phyloP scores from a whole-genome alignment of 192 early-diverging fungal species.

The Coemansia sp. region DNA sequence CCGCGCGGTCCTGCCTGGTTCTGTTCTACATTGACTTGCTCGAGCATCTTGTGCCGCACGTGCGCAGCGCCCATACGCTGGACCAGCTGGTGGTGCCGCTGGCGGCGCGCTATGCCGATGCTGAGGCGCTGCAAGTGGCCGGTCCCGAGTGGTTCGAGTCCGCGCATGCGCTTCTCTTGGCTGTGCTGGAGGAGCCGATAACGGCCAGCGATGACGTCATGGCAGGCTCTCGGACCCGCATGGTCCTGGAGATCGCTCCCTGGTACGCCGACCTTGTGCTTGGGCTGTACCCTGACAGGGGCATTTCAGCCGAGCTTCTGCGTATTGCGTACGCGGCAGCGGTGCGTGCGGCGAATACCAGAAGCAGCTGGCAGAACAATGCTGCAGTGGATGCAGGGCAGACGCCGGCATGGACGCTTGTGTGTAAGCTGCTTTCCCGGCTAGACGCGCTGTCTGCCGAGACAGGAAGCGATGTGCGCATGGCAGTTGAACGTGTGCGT shows the following conservation, averaged over 20 bases:
- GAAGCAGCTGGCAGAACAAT: not conserved
- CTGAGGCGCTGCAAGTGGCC: not conserved
- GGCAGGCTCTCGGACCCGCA: not conserved
- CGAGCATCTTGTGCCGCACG: slow-evolving; percentile 31
- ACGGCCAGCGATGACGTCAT: no score
- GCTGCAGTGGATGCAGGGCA: not conserved
- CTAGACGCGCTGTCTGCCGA: slow-evolving; percentile 2
- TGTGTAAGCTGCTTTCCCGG: not conserved
- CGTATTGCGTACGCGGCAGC: slow-evolving; percentile 32
- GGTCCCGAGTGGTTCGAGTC: slow-evolving; percentile 45
- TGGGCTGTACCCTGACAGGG: slow-evolving; percentile 12
- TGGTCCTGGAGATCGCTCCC: slow-evolving; percentile 11
- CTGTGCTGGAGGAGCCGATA: slow-evolving; percentile 13
- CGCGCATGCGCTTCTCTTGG: slow-evolving; percentile 35
- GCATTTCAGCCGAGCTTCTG: slow-evolving; percentile 28
- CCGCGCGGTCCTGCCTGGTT: slow-evolving; percentile 8
- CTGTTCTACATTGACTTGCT: slow-evolving; percentile 46
- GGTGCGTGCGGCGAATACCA: slow-evolving; percentile 8
- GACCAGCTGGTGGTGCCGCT: slow-evolving; percentile 18
- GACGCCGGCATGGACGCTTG: slow-evolving; percentile 15
- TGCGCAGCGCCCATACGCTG: slow-evolving; percentile 4
- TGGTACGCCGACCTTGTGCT: slow-evolving; percentile 41
- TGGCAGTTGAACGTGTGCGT: not conserved
- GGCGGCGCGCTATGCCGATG: slow-evolving; percentile 21
- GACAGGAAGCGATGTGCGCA: not conserved